phyloP scores from a whole-genome alignment of 345 rosid species.

The Toxicodendron radicans region DNA sequence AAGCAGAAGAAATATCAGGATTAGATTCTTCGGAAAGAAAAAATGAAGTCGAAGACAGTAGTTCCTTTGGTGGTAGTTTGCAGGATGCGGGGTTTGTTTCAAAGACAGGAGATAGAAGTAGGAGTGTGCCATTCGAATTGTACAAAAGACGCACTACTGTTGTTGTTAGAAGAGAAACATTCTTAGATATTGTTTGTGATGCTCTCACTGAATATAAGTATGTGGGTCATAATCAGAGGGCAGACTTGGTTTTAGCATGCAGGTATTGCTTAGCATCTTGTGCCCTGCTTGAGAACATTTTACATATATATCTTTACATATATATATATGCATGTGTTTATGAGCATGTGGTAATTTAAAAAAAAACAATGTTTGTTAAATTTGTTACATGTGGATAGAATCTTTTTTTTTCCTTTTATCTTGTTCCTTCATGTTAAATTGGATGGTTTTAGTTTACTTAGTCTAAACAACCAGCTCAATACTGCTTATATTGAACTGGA shows the following conservation, averaged over 20 bases:
- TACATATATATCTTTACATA: conserved; percentile 17
- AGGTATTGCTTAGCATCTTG: conserved; percentile 48
- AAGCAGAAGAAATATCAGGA: conserved; percentile 37
- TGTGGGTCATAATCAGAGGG: conserved; percentile 92
- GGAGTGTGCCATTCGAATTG: conserved; percentile 67
- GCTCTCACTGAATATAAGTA: conserved; percentile 87
- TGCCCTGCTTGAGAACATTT: conserved; percentile 3
- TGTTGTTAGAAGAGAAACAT: conserved; percentile 64
- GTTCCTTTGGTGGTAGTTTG: conserved; percentile 24
- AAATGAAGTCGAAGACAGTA: conserved; percentile 34
- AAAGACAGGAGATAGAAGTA: conserved; percentile 36
- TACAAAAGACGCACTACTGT: conserved; percentile 87
- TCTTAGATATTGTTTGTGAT: conserved; percentile 80
- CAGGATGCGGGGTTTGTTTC: conserved; percentile 28
- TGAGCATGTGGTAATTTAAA: neutral
- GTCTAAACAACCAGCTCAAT: neutral
- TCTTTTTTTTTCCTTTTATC: neutral
- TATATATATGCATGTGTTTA: neutral
- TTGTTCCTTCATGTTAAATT: neutral
- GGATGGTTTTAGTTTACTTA: neutral
- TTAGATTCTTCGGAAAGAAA: conserved; percentile 32
- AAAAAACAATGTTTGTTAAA: neutral
- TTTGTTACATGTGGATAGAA: neutral
- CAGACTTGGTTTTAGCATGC: conserved; percentile 94
- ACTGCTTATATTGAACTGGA: neutral